Evolutionary conservation across 805 yeast species (phyloP), one percentile per base, ranked within the genome.

Genomic region (Candida nitratophila): DNA sequence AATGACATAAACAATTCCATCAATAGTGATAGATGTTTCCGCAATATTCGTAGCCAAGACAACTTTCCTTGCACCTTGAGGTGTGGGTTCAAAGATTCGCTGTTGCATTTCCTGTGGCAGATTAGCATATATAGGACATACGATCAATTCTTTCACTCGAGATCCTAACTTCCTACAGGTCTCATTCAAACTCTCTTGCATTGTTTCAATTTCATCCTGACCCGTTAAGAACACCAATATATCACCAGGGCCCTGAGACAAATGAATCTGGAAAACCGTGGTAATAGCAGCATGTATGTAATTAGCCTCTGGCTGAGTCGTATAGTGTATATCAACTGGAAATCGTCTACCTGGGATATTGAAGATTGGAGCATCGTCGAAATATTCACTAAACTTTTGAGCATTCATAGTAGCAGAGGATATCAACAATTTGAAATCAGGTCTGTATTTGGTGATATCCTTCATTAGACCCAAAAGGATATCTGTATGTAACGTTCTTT

Each of bases 331-430:
- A 47, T 85, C 91, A 1, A 93, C 98, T 0, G 96, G 96, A 59
- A 73, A 90, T n/a, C 95, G 73, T 53, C 98, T 71, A 0, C 99
- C 99, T 0, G 98, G 98, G 32, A 93, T 81, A 43, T 79, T 81
- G 56, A 90, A 80, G 31, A 93, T 83, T 0, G 96, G 97, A 2
- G 96, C 95, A 16, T 75, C 75, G 50, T 75, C 72, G 56, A 93
- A 93, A 62, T 83, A 93, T 4, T 73, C 71, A 19, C 96, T 82
- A 59, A 93, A 93, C 54, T 84, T 84, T 43, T 79, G 75, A 0
- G 99, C 95, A 63, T 93, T 91, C 63, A 93, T 81, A 0, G 99
- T 93, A 1, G 99, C 99, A 3, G 97, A 89, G 0, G 97, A 89
- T 26, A 93, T 83, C 17, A 93, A 68, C 4, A 93, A 55, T 52